Percentiles rank a stretch among this genome's conserved stretches.
Evolutionary conservation across 2,329 filamentous ascomycete genomes (phyloP).

Genomic region (Cordyceps farinosa): DNA sequence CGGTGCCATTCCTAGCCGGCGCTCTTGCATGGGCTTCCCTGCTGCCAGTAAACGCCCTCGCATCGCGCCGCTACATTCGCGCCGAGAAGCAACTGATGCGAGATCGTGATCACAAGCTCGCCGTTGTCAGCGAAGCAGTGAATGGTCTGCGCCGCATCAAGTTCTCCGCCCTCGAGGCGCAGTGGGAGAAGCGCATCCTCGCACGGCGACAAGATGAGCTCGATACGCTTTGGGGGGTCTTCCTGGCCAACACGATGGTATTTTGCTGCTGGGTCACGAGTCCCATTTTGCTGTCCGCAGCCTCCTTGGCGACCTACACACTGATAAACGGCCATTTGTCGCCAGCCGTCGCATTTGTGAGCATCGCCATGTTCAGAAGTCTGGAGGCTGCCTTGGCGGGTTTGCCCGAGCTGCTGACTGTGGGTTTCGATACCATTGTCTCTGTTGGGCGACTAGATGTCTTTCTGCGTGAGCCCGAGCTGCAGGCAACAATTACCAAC

Average conservation of each 20-base stretch:
- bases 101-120: slow-evolving; percentile 69
- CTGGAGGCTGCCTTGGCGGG: slow-evolving; percentile 68
- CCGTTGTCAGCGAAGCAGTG: slow-evolving; percentile 70
- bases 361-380: slow-evolving; percentile 67
- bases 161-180: slow-evolving; percentile 70
- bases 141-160: slow-evolving; percentile 82
- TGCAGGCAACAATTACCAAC: slow-evolving; percentile 50
- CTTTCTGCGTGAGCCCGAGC: slow-evolving; percentile 66
- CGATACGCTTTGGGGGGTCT: slow-evolving; percentile 61
- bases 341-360: slow-evolving; percentile 75
- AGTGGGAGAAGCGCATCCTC: slow-evolving; percentile 70
- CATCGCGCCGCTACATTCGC: slow-evolving; percentile 61
- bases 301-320: slow-evolving; percentile 67
- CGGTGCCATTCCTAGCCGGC: slow-evolving; percentile 63
- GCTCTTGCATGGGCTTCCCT: slow-evolving; percentile 61
- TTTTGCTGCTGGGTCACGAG: slow-evolving; percentile 70
- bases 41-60: slow-evolving; percentile 64
- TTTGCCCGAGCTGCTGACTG: slow-evolving; percentile 70
- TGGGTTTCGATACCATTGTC: slow-evolving; percentile 67
- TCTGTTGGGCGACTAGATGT: slow-evolving; percentile 68
- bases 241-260: slow-evolving; percentile 59
- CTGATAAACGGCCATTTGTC: slow-evolving; percentile 57
- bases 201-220: slow-evolving; percentile 63
- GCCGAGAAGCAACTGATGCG: slow-evolving; percentile 71
- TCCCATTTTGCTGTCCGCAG: slow-evolving; percentile 69